Base-by-base conservation (phyloP, 2,329 filamentous ascomycete genomes). In the Pseudocercospora eumusae region DNA sequence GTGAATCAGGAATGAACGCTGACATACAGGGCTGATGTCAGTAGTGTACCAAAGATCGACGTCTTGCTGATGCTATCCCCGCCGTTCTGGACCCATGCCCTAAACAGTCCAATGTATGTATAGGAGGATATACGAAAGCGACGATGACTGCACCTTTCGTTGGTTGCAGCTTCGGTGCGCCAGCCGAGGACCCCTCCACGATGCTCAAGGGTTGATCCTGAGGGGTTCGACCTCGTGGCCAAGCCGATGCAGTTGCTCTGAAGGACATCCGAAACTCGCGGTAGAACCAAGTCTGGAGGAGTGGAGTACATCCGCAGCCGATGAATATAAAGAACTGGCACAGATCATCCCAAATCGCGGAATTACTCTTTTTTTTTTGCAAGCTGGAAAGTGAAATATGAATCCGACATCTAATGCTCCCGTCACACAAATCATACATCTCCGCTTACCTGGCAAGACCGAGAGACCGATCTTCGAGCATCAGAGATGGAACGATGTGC, bases 391-490 rank as follows among this genome's bases (percentile, higher is more conserved):
- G 33, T 36, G 4, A 15, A 5, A 15, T 5, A 28, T 28, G 47
- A 25, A 52, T 52, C 47, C 47, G 8, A 52, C 47, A 15, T 25
- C 47, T 10, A 28, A 66, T 86, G 86, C 86, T 10, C 47, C 36
- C 15, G 33, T 61, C 52, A 65, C 63, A 18, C 63, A 65, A 42
- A 63, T 65, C 49, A 52, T 62, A 18, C 60, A 62, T 49, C 42
- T 65, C 1, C 57, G 49, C 53, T 7, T 56, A 53, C 54, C 20
- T 4, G 25, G n/a, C 18, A 42, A 61, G 44, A 56, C 58, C 31
- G 55, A 44, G 10, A 47, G 25, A 27, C 40, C 54, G 11, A 33
- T 65, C 1, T 57, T 54, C 50, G 58, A 60, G 40, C 25, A 54
- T 20, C 25, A 27, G 15, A 42, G 50, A 40, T 62, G 60, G 60